A percentile compares a stretch with the other conserved stretches of the same genome.
Conservation (phyloP, 1,284 basidiomycete genomes). For the Fomitopsis pinicola region DNA sequence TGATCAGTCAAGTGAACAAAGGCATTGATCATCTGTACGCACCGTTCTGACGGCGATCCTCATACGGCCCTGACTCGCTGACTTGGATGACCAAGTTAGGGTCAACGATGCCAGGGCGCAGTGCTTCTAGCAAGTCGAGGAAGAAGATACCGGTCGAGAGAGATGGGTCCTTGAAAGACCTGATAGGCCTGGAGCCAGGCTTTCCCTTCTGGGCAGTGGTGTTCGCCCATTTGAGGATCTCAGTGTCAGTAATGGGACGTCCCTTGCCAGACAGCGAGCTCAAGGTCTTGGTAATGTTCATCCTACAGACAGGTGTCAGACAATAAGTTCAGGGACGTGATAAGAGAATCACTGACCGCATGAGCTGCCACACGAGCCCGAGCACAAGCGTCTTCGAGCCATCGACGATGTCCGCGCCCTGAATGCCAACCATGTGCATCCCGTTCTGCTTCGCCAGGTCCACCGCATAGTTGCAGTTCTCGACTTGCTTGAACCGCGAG, state of each 20-base stretch:
- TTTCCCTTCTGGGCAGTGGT: slow-evolving; percentile 75
- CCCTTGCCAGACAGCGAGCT: slow-evolving; percentile 74
- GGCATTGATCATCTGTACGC: not conserved
- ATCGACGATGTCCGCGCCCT: slow-evolving; percentile 96
- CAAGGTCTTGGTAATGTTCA: slow-evolving; percentile 93
- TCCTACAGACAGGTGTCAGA: slow-evolving; percentile 31
- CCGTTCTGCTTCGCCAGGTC: slow-evolving; percentile 90
- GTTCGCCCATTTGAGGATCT: slow-evolving; percentile 98
- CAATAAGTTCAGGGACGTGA: too few relatives aligned
- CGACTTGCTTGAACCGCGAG: slow-evolving; percentile 94
- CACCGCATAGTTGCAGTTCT: slow-evolving; percentile 96
- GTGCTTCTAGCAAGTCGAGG: slow-evolving; percentile 87
- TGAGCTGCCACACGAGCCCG: slow-evolving; percentile 97
- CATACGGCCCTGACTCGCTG: slow-evolving; percentile 68
- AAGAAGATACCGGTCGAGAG: slow-evolving; percentile 91
- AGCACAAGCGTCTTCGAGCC: slow-evolving; percentile 88
- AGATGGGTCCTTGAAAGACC: slow-evolving; percentile 94
- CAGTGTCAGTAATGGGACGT: slow-evolving; percentile 81
- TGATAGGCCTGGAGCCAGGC: slow-evolving; percentile 67
- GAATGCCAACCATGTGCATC: slow-evolving; percentile 97
- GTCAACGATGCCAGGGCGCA: slow-evolving; percentile 95
- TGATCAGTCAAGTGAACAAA: not conserved
- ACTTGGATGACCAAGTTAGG: slow-evolving; percentile 75
- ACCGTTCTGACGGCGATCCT: slow-evolving; percentile 93
- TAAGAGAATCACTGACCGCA: slow-evolving; percentile 57